Base-by-base conservation (phyloP, 2,329 filamentous ascomycete genomes). In the Atkinsonella texensis region DNA sequence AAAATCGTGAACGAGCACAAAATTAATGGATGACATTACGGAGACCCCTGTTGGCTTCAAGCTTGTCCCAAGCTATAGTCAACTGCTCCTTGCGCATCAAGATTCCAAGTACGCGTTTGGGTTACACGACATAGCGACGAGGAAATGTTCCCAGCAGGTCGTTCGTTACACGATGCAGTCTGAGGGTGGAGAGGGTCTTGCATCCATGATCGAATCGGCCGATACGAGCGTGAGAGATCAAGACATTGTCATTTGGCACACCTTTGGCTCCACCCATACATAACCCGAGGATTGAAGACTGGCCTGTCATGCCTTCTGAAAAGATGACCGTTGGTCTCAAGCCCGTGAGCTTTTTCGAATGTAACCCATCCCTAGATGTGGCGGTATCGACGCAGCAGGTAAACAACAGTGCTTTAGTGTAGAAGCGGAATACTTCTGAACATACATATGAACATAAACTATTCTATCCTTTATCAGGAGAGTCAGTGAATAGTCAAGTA, bases 261-360 rank as follows among this genome's bases (percentile, higher is more conserved):
- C 72, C 2, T 75, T 74, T 55, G 72, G 71, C 2, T 58, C 75
- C 44, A 75, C 72, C 11, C 72, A 75, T 50, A 74, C 72, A 75
- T 50, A 74, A 74, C 49, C 71, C 71, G 0, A 60, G 72, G 3
- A 68, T 73, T 4, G 72, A 75, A 56, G 71, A 75, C 53, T 75
- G 72, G 72, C 72, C 72, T 2, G 72, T 75, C 8, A 75, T 75
- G 72, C 82, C 81, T 0, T 74, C 70, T 54, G 82, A 85, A 60
- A 74, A 69, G 50, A 66, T 79, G 57, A 67, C 67, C 52, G 73
- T 79, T 0, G 64, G 65, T 0, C 60, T 80, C 49, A 77, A 76
- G 59, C 75, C 76, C 0, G 70, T 73, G 2, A 78, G 79, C 53
- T 77, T 80, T 58, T 79, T 28, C 28, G 28, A 28, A 7, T 28